These are phyloP conservation scores for Hyparrhenia diplandra DNA, from an alignment of 176 grass and related monocot species.

Conservation along the genomic window DNA sequence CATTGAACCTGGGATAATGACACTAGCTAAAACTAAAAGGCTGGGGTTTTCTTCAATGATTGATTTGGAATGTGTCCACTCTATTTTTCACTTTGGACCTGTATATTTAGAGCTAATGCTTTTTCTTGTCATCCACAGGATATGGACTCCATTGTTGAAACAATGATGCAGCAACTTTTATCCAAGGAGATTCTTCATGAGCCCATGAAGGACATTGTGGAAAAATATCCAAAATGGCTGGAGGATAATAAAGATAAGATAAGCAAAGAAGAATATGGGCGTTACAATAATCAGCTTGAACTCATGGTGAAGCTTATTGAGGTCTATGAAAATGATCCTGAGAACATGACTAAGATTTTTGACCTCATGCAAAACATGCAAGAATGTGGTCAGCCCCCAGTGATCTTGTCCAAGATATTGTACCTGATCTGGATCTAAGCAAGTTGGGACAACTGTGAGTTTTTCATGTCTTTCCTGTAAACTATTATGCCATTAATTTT, in stretches of 20 bases:
- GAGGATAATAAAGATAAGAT: conserved; percentile 72
- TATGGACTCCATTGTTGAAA: conserved; percentile 95
- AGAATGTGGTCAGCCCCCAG: conserved; percentile 89
- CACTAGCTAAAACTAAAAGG: not conserved
- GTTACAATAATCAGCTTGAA: conserved; percentile 69
- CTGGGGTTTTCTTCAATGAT: not conserved
- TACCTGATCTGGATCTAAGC: conserved; percentile 80
- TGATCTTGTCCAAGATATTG: conserved; percentile 88
- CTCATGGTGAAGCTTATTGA: conserved; percentile 78
- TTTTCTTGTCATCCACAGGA: conserved; percentile 47
- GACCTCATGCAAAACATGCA: conserved; percentile 98
- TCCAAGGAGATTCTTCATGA: conserved; percentile 97
- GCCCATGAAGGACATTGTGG: conserved; percentile 95
- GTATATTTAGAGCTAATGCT: not conserved
- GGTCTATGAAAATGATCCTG: conserved; percentile 82
- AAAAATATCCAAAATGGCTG: conserved; percentile 92
- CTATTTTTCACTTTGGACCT: not conserved
- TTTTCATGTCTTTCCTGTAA: not conserved
- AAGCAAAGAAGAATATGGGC: conserved; percentile 70
- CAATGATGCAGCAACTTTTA: conserved; percentile 96
- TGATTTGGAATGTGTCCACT: not conserved
- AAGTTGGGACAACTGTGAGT: conserved; percentile 90
- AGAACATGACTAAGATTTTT: conserved; percentile 78
- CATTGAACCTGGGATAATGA: not conserved
- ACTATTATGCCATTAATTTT: not conserved